Percentiles rank a stretch among this genome's conserved stretches.
These are phyloP conservation scores for Mortierella sp. DNA, from an alignment of 371 early-diverging fungal genomes.

Conservation along the genomic window DNA sequence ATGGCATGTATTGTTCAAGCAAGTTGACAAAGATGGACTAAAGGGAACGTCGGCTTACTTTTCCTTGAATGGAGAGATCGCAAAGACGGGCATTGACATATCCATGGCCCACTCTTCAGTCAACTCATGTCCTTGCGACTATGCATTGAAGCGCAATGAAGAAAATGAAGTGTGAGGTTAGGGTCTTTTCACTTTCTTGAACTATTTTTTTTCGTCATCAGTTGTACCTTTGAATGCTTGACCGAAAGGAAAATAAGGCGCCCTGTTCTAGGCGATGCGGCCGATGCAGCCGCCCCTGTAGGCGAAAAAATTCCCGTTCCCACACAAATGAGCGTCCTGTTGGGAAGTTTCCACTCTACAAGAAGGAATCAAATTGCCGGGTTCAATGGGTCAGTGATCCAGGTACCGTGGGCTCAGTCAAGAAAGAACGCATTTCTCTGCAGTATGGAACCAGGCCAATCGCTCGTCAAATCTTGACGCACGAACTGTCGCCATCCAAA, in stretches of 20 bases:
- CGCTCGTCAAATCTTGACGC: not conserved
- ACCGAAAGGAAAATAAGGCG: conserved; percentile 40
- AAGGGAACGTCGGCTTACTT: conserved; percentile 22
- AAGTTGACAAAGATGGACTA: not conserved
- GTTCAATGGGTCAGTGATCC: not conserved
- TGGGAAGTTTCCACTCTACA: conserved; percentile 52
- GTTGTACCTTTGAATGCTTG: conserved; percentile 40
- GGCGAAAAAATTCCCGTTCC: conserved; percentile 51
- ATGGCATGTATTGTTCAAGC: not conserved
- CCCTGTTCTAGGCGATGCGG: conserved; percentile 39
- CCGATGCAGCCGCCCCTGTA: conserved; percentile 33
- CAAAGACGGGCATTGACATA: conserved; percentile 49
- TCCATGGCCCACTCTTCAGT: conserved; percentile 47
- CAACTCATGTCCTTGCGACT: conserved; percentile 19
- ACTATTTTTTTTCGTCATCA: not conserved
- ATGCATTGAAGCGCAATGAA: not conserved
- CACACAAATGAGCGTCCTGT: conserved; percentile 38
- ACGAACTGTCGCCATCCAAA: too few species aligned
- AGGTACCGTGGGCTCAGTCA: not conserved
- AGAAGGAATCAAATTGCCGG: not conserved
- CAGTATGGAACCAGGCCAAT: not conserved
- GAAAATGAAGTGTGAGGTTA: not conserved
- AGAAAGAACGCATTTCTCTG: too few species aligned
- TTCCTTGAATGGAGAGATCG: conserved; percentile 34
- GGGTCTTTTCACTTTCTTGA: too few species aligned